These are phyloP conservation scores for Penicillium sp. DNA, from an alignment of 2,329 filamentous ascomycete species.

Conservation along the genomic window DNA sequence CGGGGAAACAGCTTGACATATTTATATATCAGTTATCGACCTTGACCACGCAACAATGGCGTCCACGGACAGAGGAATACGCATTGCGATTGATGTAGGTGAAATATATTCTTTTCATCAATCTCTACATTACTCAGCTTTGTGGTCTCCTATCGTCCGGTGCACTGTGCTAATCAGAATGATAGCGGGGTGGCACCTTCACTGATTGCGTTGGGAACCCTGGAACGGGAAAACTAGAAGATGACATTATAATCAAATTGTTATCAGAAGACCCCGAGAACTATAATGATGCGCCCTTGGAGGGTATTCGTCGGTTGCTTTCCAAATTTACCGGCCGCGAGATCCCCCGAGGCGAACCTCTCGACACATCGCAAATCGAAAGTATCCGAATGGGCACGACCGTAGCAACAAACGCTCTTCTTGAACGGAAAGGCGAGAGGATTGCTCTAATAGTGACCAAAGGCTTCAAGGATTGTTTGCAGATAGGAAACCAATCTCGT, in stretches of 20 bases:
- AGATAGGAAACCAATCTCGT: constrained; percentile 85
- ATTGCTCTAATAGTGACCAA: constrained; percentile 84
- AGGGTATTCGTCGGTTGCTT: constrained; percentile 84
- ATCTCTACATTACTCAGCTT: too few relatives aligned
- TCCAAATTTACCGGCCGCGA: constrained; percentile 70
- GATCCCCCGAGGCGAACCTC: constrained; percentile 71
- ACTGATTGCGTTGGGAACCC: constrained; percentile 36
- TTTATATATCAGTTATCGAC: background rate
- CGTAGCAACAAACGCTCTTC: constrained; percentile 84
- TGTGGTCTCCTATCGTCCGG: background rate
- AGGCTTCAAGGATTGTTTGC: constrained; percentile 81
- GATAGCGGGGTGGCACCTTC: constrained; percentile 17
- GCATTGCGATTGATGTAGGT: constrained; percentile 17
- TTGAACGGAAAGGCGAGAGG: constrained; percentile 85
- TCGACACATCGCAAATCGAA: constrained; percentile 80
- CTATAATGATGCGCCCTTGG: constrained; percentile 84
- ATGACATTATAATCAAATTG: constrained; percentile 81
- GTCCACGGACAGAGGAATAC: constrained; percentile 10
- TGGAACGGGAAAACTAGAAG: constrained; percentile 61
- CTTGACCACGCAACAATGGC: constrained; percentile 4
- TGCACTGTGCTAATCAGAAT: constrained; percentile 6
- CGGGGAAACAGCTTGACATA: background rate
- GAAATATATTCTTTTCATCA: background rate
- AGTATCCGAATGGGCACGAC: constrained; percentile 96
- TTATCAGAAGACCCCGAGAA: constrained; percentile 86